These are phyloP conservation scores for Mariannaea sp. DNA, from an alignment of 2,329 filamentous ascomycete species.

Conservation along the genomic window DNA sequence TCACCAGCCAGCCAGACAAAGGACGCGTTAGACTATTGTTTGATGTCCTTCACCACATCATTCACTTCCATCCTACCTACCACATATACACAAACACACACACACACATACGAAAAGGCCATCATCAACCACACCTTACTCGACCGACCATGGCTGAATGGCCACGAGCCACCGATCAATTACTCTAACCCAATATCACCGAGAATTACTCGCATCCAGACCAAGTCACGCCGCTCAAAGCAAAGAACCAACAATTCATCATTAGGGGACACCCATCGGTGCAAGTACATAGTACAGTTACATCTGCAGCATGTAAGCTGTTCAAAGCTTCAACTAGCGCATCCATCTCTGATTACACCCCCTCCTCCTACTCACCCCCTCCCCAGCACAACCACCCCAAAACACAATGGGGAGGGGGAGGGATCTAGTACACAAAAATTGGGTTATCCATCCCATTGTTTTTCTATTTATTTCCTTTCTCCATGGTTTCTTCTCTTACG, in stretches of 20 bases:
- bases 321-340: too few relatives aligned
- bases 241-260: not conserved
- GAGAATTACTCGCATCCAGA: conserved; percentile 11
- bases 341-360: too few relatives aligned
- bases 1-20: too few relatives aligned
- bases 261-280: not conserved
- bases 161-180: not conserved
- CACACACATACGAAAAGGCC: too few relatives aligned
- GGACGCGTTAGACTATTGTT: too few relatives aligned
- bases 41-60: too few relatives aligned
- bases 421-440: not conserved
- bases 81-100: too few relatives aligned
- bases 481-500: not conserved
- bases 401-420: not conserved
- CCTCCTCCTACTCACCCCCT: too few relatives aligned
- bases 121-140: too few relatives aligned
- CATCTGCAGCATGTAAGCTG: not conserved
- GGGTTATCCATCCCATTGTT: not conserved
- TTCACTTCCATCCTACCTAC: too few relatives aligned
- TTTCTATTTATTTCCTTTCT: not conserved
- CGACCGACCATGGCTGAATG: too few relatives aligned
- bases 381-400: not conserved
- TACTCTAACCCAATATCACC: not conserved
- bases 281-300: not conserved
- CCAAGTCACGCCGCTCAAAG: conserved; percentile 1